Percentiles rank a stretch among this genome's conserved stretches.
phyloP scores from a whole-genome alignment of 768 basidiomycete genomes.

The Pholiota microspora region DNA sequence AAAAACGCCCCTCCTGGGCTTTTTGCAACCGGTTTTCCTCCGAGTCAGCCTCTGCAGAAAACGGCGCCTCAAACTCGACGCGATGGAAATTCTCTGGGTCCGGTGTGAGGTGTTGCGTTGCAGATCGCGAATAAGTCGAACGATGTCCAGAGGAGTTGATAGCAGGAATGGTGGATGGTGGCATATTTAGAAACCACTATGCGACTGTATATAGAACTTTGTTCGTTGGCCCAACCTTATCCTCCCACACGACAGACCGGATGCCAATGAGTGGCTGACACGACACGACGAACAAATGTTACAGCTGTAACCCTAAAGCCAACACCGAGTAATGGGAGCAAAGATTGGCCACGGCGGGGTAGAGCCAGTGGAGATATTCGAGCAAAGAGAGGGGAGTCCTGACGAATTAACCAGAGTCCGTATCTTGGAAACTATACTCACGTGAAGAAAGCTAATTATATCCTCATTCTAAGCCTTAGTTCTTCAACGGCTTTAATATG shows the following conservation, averaged over 20 bases:
- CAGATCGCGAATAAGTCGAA: constrained; percentile 3
- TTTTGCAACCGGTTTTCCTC: constrained; percentile 14
- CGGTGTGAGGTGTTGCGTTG: background rate
- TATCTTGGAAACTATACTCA: constrained; percentile 1
- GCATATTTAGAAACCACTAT: constrained; percentile 4
- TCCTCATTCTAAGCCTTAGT: too few relatives aligned
- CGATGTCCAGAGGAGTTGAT: background rate
- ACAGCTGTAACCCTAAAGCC: background rate
- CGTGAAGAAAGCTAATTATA: background rate
- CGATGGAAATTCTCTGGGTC: constrained; percentile 28
- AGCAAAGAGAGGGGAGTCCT: background rate
- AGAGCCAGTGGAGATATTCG: background rate
- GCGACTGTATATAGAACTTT: background rate
- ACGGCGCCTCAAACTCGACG: constrained; percentile 38
- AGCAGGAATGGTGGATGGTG: background rate
- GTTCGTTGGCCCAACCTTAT: background rate
- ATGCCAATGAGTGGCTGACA: constrained; percentile 8
- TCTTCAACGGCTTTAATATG: background rate
- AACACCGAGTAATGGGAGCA: background rate
- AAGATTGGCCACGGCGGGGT: constrained; percentile 4
- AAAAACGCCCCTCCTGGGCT: constrained; percentile 35
- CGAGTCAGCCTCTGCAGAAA: constrained; percentile 24
- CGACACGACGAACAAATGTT: background rate
- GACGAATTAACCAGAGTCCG: background rate
- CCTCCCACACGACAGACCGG: constrained; percentile 2